Conservation (phyloP, 108 stramenopile genomes). For the Fistulifera solaris region DNA sequence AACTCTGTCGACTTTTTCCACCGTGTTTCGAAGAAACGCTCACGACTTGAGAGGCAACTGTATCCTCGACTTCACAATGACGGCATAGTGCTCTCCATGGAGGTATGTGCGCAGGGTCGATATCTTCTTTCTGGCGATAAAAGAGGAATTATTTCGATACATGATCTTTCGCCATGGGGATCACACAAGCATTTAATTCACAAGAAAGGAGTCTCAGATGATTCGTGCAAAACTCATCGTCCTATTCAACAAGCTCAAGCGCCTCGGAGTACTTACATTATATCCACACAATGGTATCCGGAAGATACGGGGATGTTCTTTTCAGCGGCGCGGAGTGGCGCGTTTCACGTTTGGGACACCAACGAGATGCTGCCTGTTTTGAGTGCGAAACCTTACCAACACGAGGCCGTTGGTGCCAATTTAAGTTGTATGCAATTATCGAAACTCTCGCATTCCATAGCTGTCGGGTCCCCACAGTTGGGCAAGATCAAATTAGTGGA, state of each 20-base stretch:
- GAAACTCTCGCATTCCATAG: constrained; percentile 11
- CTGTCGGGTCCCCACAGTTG: constrained; percentile 14
- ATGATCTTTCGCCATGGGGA: constrained; percentile 61
- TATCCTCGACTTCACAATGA: too few species aligned
- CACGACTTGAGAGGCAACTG: too few species aligned
- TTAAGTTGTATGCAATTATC: constrained; percentile 11
- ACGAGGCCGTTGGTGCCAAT: constrained; percentile 1
- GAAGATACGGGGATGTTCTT: constrained; percentile 64
- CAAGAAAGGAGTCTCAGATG: neutral
- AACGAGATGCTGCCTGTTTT: constrained; percentile 34
- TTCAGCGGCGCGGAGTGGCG: constrained; percentile 43
- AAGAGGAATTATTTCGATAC: constrained; percentile 52
- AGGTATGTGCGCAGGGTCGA: constrained; percentile 10
- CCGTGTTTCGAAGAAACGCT: too few species aligned
- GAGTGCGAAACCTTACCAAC: constrained; percentile 20
- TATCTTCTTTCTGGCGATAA: constrained; percentile 59
- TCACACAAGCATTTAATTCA: constrained; percentile 4
- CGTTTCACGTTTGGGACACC: constrained; percentile 70
- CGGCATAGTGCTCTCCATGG: too few species aligned
- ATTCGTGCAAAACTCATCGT: constrained; percentile 1
- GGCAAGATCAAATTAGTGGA: constrained; percentile 42
- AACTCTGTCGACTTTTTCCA: too few species aligned
- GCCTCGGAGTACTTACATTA: constrained; percentile 38
- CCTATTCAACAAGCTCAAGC: constrained; percentile 5
- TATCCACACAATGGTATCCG: constrained; percentile 63